A percentile compares a stretch with the other conserved stretches of the same genome.
Conservation (phyloP, 495 filamentous ascomycete genomes). For the Acidiella bohemica region DNA sequence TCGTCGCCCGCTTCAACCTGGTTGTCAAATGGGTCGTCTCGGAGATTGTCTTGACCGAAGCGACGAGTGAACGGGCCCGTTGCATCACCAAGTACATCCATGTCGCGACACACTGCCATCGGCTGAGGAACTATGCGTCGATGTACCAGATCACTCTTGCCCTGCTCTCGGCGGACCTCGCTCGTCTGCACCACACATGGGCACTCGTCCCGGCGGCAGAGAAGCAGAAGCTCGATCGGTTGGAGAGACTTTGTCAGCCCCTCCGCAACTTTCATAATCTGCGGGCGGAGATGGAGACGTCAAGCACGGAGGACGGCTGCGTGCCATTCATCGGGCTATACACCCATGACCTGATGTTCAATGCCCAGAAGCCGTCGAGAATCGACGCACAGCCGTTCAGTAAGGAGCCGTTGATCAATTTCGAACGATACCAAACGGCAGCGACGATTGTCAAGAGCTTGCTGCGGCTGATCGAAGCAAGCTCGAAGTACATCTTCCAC, state of each 20-base stretch:
- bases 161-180: conserved; percentile 67
- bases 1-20: conserved; percentile 90
- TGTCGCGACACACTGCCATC: conserved; percentile 72
- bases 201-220: conserved; percentile 57
- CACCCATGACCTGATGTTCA: conserved; percentile 93
- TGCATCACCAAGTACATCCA: conserved; percentile 83
- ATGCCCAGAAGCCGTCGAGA: conserved; percentile 57
- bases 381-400: conserved; percentile 12
- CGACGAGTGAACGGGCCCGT: conserved; percentile 55
- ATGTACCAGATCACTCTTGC: conserved; percentile 92
- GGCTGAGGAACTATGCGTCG: conserved; percentile 86
- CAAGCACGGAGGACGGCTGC: conserved; percentile 57
- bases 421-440: conserved; percentile 81
- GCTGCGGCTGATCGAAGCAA: conserved; percentile 80
- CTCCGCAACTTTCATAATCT: conserved; percentile 83
- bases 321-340: conserved; percentile 95
- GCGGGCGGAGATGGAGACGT: conserved; percentile 77
- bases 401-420: conserved; percentile 70
- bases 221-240: conserved; percentile 55
- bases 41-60: conserved; percentile 72
- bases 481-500: conserved; percentile 71
- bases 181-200: conserved; percentile 72
- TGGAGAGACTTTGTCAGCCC: conserved; percentile 77
- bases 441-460: conserved; percentile 90
- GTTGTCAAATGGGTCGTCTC: conserved; percentile 96